phyloP scores from a whole-genome alignment of 345 rosid species.

The Corchorus olitorius region DNA sequence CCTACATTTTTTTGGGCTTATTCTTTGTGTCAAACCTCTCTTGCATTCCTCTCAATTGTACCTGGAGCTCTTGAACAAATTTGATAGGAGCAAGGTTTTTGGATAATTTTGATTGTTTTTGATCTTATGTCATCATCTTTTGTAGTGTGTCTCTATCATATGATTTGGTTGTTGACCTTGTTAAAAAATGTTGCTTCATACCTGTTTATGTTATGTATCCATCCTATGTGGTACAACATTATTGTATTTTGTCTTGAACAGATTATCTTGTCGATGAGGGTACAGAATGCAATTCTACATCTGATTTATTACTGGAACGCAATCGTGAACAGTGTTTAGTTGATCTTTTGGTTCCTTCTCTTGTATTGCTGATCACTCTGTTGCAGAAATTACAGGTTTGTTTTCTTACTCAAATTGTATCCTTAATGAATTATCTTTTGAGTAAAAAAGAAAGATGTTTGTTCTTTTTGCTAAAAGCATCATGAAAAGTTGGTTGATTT shows the following conservation, averaged over 20 bases:
- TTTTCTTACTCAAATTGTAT: conserved; percentile 10
- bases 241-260: conserved; percentile 38
- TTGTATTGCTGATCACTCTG: conserved; percentile 70
- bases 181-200: conserved; percentile 2
- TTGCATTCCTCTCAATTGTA: neutral
- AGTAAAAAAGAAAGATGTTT: neutral
- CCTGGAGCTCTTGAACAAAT: neutral
- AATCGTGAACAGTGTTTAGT: conserved; percentile 94
- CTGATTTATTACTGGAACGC: conserved; percentile 91
- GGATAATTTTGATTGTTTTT: neutral
- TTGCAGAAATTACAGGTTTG: conserved; percentile 82
- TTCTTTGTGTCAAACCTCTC: neutral
- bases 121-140: neutral
- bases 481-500: neutral
- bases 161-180: conserved; percentile 12
- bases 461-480: neutral
- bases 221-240: conserved; percentile 19
- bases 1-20: neutral
- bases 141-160: neutral
- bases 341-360: conserved; percentile 84
- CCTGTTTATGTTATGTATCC: conserved; percentile 11
- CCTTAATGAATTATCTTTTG: neutral
- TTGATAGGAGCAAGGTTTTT: neutral
- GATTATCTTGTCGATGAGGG: conserved; percentile 99
- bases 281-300: conserved; percentile 90